A percentile compares a stretch with the other conserved stretches of the same genome.
These are phyloP conservation scores for Claviceps paspali DNA, from an alignment of 2,329 filamentous ascomycete species.

Conservation along the genomic window DNA sequence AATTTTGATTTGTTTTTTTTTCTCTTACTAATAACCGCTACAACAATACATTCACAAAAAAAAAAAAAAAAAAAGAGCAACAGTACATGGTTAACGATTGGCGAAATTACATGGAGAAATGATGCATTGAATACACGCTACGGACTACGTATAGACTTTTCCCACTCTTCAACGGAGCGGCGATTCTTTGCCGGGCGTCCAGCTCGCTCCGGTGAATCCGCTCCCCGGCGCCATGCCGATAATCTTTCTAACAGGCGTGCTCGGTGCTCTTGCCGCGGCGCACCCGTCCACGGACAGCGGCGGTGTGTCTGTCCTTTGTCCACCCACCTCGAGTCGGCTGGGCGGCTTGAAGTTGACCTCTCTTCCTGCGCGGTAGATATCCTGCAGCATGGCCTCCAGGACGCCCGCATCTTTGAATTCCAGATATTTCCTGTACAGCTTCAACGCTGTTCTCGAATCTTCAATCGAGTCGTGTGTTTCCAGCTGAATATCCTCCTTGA, in stretches of 20 bases:
- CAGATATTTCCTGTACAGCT: constrained; percentile 76
- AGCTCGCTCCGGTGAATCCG: constrained; percentile 24
- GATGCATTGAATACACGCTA: no score
- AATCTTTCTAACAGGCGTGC: constrained; percentile 31
- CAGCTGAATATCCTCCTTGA: constrained; percentile 88
- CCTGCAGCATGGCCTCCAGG: constrained; percentile 66
- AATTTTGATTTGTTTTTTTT: neutral
- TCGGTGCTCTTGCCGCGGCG: constrained; percentile 18
- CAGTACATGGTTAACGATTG: no score
- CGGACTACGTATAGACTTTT: no score
- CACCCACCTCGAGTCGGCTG: constrained; percentile 28
- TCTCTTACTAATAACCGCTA: no score
- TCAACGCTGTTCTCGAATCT: constrained; percentile 79
- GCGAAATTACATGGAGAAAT: no score
- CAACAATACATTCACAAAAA: no score
- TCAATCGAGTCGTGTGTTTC: constrained; percentile 92
- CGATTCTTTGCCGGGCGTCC: constrained; percentile 32
- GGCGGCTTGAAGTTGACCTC: constrained; percentile 37
- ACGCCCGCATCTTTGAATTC: constrained; percentile 81
- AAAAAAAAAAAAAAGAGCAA: no score
- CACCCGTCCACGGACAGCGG: constrained; percentile 26
- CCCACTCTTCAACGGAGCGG: constrained; percentile 17
- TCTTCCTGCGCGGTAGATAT: constrained; percentile 52
- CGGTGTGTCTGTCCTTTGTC: constrained; percentile 37
- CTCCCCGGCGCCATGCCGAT: constrained; percentile 18